Evolutionary conservation across 306 rosid species (phyloP), one percentile per base, ranked within the genome.

Genomic region (Vachellia collinsii): DNA sequence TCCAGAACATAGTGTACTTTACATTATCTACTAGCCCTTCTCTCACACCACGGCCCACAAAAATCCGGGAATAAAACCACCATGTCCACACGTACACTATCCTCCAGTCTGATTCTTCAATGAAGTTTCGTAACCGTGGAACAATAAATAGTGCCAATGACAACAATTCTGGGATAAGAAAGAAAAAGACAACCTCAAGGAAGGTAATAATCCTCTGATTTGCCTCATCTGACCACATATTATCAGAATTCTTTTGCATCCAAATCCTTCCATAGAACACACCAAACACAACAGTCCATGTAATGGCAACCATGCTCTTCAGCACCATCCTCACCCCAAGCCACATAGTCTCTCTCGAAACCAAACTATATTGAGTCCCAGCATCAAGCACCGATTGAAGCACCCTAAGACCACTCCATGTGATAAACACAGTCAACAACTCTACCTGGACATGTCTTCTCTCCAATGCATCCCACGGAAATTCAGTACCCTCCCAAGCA

Each of bases 301-400:
- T 68, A 46, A 80, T 23, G 38, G 98, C 97, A 70, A 64, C 97
- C 85, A 87, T 6, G 76, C 78, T 82, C 90, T 94, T 94, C 41
- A 92, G 74, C 75, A 86, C 91, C 97, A 94, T 94, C 82, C 98
- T 88, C 64, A 94, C 88, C 39, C 98, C 98, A 12, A 90, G 90
- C 91, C 85, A 88, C 3, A 38, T 8, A 5, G 97, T 94, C 86
- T 90, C 97, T 78, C 83, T 88, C 19, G 97, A 66, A 75, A 94
- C 97, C 91, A 94, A 85, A 86, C 98, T 94, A 82, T 92, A 94
- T 61, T 94, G 98, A 81, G 97, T 91, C 76, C 98, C 98, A 0
- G 97, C 97, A 86, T 94, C 98, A 44, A 94, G 98, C 84, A 87
- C 89, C 1, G 98, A 89, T 59, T 92, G 98, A 80, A 90, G 90